Base-by-base conservation (phyloP, 2,329 filamentous ascomycete genomes). In the Lithohypha guttulata region DNA sequence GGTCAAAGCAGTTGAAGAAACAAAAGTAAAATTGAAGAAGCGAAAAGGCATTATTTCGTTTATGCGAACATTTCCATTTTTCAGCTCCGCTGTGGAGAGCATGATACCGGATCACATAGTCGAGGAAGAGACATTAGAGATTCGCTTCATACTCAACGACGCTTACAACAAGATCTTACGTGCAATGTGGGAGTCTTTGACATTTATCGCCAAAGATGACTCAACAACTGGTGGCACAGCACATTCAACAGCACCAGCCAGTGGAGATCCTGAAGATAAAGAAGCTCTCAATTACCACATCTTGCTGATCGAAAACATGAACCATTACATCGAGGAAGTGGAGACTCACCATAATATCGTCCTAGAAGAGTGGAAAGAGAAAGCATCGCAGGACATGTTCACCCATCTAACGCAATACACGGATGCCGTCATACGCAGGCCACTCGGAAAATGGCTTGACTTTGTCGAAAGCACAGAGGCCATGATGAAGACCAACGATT, bases 21-120 rank as follows among this genome's bases (percentile, higher is more conserved):
- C 87, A 26, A 96, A 96, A 62, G 89, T 98, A 59, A 95, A 95
- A 68, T 86, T 95, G 62, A 95, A 94, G 69, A 96, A 96, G 69
- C 81, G 91, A 50, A 95, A 93, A 64, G 89, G 91, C 8, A 84
- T 98, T 41, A 95, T 96, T 53, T 79, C 80, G 11, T 96, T 96
- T 60, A 89, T 96, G 67, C 83, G 84, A 48, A 81, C 89, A 27
- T 96, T 96, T 67, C 91, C 89, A 0, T 69, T 79, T 43, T 95
- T 95, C 62, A 79, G 79, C n/a, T 63, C 75, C 1, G 78, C 82
- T 0, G 75, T 95, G 1, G 87, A 95, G 61, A 86, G 80, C 54
- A 87, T 93, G 75, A 71, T 94, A 32, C 64, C 71, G 1, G 68
- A 69, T 13, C 63, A 53, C 7, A 34, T 25, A 21, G 71, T 77